phyloP scores from a whole-genome alignment of 2,329 filamentous ascomycete species.

The Paecilomyces formosus region DNA sequence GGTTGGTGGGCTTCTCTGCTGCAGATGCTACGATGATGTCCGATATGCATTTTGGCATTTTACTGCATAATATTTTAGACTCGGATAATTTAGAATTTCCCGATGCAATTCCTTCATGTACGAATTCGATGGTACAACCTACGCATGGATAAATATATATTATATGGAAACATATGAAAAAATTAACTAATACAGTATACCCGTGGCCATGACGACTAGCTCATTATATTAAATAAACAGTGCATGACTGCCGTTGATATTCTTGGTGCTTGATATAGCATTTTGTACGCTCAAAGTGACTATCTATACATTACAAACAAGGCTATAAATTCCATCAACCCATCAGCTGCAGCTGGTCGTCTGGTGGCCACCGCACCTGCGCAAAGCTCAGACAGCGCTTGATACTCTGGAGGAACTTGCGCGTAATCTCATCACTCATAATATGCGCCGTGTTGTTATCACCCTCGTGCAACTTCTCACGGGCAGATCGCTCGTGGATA shows the following conservation, averaged over 20 bases:
- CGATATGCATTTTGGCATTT: conserved; percentile 2
- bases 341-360: conserved; percentile 91
- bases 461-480: conserved; percentile 85
- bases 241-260: background rate
- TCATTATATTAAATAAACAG: background rate
- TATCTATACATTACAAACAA: background rate
- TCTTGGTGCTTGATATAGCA: background rate
- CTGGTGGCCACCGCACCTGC: conserved; percentile 91
- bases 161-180: background rate
- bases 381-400: conserved; percentile 95
- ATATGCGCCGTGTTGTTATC: conserved; percentile 79
- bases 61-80: background rate
- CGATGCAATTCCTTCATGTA: background rate
- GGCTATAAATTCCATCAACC: conserved; percentile 45
- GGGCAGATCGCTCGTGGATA: conserved; percentile 92
- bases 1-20: conserved; percentile 15
- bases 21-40: conserved; percentile 9
- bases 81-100: background rate
- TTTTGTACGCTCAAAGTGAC: background rate
- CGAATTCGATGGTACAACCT: background rate
- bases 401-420: conserved; percentile 96
- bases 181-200: too few relatives aligned
- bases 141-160: background rate
- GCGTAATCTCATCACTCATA: conserved; percentile 90
- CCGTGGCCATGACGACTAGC: background rate